Evolutionary conservation across 2,329 filamentous ascomycete species (phyloP).

Genomic region (Coleophoma eucalyptorum): DNA sequence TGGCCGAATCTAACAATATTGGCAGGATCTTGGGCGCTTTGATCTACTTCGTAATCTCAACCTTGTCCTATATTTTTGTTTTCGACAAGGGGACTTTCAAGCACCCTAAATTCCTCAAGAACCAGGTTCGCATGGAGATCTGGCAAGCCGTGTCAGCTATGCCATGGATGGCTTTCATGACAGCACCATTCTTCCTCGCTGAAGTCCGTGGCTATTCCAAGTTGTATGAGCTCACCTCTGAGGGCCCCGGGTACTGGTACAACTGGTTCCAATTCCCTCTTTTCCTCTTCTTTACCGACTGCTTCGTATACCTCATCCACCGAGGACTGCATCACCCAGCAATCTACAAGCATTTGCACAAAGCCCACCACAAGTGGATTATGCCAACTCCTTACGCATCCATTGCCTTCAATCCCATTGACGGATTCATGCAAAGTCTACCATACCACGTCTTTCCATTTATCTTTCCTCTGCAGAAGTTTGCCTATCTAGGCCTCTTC

Average conservation of each 20-base stretch:
- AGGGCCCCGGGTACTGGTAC: slow-evolving; percentile 76
- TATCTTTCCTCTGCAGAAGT: slow-evolving; percentile 88
- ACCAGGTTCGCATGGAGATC: slow-evolving; percentile 86
- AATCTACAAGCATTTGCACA: slow-evolving; percentile 87
- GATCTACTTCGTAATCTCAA: slow-evolving; percentile 81
- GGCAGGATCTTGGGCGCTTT: slow-evolving; percentile 78
- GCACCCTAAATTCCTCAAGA: slow-evolving; percentile 93
- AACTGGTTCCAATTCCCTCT: slow-evolving; percentile 80
- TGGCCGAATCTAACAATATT: slow-evolving; percentile 6
- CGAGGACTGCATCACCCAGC: slow-evolving; percentile 76
- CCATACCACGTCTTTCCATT: slow-evolving; percentile 95
- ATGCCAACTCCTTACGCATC: slow-evolving; percentile 93
- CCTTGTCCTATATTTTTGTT: slow-evolving; percentile 80
- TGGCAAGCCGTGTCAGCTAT: slow-evolving; percentile 71
- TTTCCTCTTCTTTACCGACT: slow-evolving; percentile 86
- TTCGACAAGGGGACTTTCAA: slow-evolving; percentile 88
- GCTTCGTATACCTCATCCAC: slow-evolving; percentile 89
- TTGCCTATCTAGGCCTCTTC: slow-evolving; percentile 82
- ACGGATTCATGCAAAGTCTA: slow-evolving; percentile 83
- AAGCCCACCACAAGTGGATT: slow-evolving; percentile 99
- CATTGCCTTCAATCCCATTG: slow-evolving; percentile 91
- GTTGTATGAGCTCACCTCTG: slow-evolving; percentile 76
- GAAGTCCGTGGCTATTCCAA: slow-evolving; percentile 84
- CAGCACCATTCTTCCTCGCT: slow-evolving; percentile 73
- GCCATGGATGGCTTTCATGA: slow-evolving; percentile 79